Evolutionary conservation across 208 protist genomes (phyloP).

Genomic region (Acanthamoeba castellanii): DNA sequence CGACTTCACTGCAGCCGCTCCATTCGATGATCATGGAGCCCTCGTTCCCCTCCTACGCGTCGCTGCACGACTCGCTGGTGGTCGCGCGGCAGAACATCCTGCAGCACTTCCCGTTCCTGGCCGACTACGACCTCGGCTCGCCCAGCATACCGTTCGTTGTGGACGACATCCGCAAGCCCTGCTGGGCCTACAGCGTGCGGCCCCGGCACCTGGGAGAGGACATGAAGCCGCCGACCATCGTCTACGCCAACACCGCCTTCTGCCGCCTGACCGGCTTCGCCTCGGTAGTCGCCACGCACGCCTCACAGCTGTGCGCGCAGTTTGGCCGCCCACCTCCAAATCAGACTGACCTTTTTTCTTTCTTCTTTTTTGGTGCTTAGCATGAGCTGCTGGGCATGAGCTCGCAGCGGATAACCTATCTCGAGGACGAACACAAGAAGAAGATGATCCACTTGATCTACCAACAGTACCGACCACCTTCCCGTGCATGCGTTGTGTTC

Average conservation of each 20-base stretch:
- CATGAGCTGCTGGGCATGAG: constrained; percentile 45
- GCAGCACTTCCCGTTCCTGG: constrained; percentile 42
- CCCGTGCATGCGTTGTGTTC: not conserved
- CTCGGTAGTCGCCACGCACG: not conserved
- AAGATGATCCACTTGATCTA: constrained; percentile 44
- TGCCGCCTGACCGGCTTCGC: constrained; percentile 11
- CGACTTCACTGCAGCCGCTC: too few relatives aligned
- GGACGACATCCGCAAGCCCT: constrained; percentile 38
- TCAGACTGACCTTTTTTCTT: not conserved
- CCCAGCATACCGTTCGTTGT: constrained; percentile 21
- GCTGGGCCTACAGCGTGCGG: not conserved
- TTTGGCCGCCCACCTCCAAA: not conserved
- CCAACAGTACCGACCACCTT: not conserved
- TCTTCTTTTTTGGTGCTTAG: not conserved
- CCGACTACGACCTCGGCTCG: constrained; percentile 47
- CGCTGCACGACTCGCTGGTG: constrained; percentile 13
- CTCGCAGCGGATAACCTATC: not conserved
- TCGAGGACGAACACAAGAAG: constrained; percentile 40
- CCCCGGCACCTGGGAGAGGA: constrained; percentile 5
- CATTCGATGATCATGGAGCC: not conserved
- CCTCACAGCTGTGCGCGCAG: not conserved
- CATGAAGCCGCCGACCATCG: constrained; percentile 49
- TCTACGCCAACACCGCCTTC: constrained; percentile 44
- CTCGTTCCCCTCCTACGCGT: constrained; percentile 2
- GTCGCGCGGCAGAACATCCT: constrained; percentile 15